Base-by-base conservation (phyloP, 352 stramenopile genomes). In the Phytophthora parvispora region DNA sequence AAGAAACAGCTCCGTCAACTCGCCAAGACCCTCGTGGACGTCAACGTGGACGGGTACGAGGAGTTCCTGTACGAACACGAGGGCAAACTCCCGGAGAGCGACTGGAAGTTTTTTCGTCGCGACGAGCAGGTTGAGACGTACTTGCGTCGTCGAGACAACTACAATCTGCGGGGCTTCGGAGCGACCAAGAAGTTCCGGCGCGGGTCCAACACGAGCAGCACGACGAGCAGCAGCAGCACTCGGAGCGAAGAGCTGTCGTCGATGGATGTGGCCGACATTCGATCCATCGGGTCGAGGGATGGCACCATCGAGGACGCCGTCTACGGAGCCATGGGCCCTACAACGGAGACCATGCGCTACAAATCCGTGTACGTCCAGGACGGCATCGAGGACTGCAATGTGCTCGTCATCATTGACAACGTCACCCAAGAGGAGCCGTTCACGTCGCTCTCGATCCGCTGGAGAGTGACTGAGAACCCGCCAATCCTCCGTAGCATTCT, bases 331-430 rank as follows among this genome's bases (percentile, higher is more conserved):
- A 64, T 77, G 45, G 55, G 72, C 2, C 68, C 65, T 6, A 74
- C 68, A 36, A 77, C 63, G 38, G 72, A 80, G 50, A 66, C 67
- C 29, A 69, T 80, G 59, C 59, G 60, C n/a, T 64, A 77, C 59
- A 73, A 77, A 40, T 69, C 68, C 18, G 47, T 72, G 45, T 80
- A 77, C 56, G 68, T 63, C 1, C 63, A 75, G 16, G 72, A 77
- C 31, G 68, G 64, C 7, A 64, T 77, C 32, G 60, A 67, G 12
- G 68, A 77, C 38, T 68, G 64, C 36, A 74, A 74, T 22, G 69
- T 77, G 25, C 45, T 80, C 12, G 68, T 72, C 8, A 67, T 68
- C 36, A 75, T 80, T 27, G 57, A 73, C 28, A 73, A 73, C 18
- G 59, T 73, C 16, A 64, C 65, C 3, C 15, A 51, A 60, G 59